Evolutionary conservation across 31 red algal genomes (phyloP), one percentile per base, ranked within the genome.

Genomic region (Asparagopsis taxiformis): DNA sequence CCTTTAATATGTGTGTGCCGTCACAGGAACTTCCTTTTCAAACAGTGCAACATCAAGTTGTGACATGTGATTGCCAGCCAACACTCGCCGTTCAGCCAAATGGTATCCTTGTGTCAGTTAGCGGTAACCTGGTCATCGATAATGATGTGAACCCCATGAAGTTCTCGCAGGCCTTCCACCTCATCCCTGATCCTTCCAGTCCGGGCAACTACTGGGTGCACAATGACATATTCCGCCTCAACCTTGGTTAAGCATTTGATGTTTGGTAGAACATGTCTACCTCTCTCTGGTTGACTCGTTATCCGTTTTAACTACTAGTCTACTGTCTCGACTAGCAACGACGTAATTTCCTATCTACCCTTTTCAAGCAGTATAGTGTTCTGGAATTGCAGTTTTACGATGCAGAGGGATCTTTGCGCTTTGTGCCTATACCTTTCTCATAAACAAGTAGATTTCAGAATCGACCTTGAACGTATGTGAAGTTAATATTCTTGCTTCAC

Each of bases 151-250:
- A 92, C 52, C 74, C 93, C 31, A 54, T 97, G 72, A 97, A 97
- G 80, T 97, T 97, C 31, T 82, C 93, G 11, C 93, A 97, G 63
- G 67, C 63, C 51, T 97, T 97, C 68, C 62, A 88, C 58, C 60
- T 97, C 32, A 15, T 92, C 22, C 93, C 93, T 1, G 84, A 89
- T 34, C 46, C 75, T 22, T 50, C 35, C 31, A 86, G 71, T 15
- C 58, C 74, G 7, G 17, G 35, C 38, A 68, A 31, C 39, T 97
- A 68, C 53, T 97, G 87, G 87, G 93, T 97, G 22, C 71, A 80
- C 65, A 92, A 91, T 56, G 93, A 97, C 70, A 65, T 97, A 62
- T 97, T 97, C 74, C 78, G 92, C 67, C 82, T 87, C 59, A 87
- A 87, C 51, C 50, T 69, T 31, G 77, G 77, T 51, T 81, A 81